A percentile compares a stretch with the other conserved stretches of the same genome.
Evolutionary conservation across 768 basidiomycete species (phyloP).

Genomic region (Naganishia friedmannii): DNA sequence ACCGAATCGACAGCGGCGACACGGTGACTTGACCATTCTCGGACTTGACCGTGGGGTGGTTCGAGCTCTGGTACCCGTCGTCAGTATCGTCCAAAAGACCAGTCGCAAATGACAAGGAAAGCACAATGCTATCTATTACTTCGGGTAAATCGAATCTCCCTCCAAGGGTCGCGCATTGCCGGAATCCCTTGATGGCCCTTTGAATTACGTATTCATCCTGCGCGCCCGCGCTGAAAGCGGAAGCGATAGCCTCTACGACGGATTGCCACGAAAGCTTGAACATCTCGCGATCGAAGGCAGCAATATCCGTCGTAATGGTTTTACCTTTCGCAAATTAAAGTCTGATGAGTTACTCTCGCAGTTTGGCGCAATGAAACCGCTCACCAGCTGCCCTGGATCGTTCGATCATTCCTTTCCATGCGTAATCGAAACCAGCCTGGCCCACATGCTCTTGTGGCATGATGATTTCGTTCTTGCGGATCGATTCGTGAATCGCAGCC

Average conservation of each 20-base stretch:
- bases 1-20: conserved; percentile 83
- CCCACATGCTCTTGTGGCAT: conserved; percentile 98
- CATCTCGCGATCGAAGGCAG: conserved; percentile 83
- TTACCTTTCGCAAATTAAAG: conserved; percentile 51
- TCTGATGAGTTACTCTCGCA: not conserved
- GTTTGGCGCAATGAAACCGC: not conserved
- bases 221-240: conserved; percentile 84
- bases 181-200: conserved; percentile 89
- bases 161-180: conserved; percentile 91
- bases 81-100: conserved; percentile 72
- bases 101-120: conserved; percentile 87
- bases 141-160: conserved; percentile 84
- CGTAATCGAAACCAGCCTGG: conserved; percentile 94
- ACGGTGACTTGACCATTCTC: conserved; percentile 87
- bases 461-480: conserved; percentile 87
- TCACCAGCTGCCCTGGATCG: conserved; percentile 76
- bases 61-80: conserved; percentile 58
- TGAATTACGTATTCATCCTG: conserved; percentile 97
- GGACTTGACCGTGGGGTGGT: conserved; percentile 82
- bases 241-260: conserved; percentile 87
- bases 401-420: conserved; percentile 91
- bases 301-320: conserved; percentile 73
- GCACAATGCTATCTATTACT: conserved; percentile 93
- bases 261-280: conserved; percentile 92
- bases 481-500: conserved; percentile 89